A percentile compares a stretch with the other conserved stretches of the same genome.
These are phyloP conservation scores for Hyphodiscus sp. DNA, from an alignment of 2,329 filamentous ascomycete species.

Conservation along the genomic window DNA sequence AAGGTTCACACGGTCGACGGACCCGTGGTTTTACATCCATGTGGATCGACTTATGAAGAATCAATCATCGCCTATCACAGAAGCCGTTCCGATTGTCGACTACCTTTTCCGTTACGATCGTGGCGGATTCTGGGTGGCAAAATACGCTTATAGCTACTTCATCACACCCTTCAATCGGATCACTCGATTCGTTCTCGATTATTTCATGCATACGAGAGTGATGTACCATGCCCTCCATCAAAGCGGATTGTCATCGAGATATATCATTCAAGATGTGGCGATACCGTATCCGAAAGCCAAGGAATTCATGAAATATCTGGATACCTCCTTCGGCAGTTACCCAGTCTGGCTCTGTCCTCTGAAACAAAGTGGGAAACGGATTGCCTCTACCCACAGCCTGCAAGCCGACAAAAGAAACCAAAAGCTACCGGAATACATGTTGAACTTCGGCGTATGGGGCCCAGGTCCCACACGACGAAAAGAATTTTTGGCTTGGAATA, in stretches of 20 bases:
- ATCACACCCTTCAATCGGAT: conserved; percentile 50
- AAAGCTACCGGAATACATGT: conserved; percentile 40
- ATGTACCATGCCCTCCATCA: conserved; percentile 57
- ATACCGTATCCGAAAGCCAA: conserved; percentile 44
- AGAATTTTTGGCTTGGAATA: conserved; percentile 62
- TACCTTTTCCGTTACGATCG: conserved; percentile 59
- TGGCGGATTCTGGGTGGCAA: conserved; percentile 60
- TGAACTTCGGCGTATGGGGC: conserved; percentile 72
- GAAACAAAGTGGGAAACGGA: conserved; percentile 24
- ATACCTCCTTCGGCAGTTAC: conserved; percentile 29
- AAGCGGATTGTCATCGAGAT: conserved; percentile 46
- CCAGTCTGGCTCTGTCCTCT: conserved; percentile 51
- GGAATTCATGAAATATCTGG: conserved; percentile 44
- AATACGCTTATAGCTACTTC: conserved; percentile 56
- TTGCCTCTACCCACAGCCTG: conserved; percentile 14
- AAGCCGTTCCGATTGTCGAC: conserved; percentile 40
- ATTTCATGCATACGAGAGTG: conserved; percentile 52
- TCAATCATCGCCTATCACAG: conserved; percentile 24
- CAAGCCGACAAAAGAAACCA: conserved; percentile 14
- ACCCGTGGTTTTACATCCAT: conserved; percentile 62
- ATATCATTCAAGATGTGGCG: conserved; percentile 57
- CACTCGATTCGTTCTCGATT: conserved; percentile 51
- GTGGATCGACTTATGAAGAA: conserved; percentile 31
- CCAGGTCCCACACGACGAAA: conserved; percentile 51
- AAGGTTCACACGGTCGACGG: conserved; percentile 43